A percentile compares a stretch with the other conserved stretches of the same genome.
phyloP scores from a whole-genome alignment of 2,329 filamentous ascomycete genomes.

The Pseudocercospora eumusae region DNA sequence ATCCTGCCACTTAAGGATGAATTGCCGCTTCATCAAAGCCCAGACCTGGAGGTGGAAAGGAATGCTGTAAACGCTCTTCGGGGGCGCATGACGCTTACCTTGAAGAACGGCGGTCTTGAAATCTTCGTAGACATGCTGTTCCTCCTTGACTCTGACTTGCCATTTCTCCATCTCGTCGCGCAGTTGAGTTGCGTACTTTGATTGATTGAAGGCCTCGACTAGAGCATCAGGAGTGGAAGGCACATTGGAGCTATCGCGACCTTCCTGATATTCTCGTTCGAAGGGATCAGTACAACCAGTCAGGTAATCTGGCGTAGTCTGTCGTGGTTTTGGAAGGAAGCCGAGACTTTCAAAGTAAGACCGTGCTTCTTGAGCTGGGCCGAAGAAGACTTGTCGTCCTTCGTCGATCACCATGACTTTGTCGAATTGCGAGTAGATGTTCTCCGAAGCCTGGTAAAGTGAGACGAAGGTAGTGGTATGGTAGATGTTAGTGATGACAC shows the following conservation, averaged over 20 bases:
- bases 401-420: slow-evolving; percentile 81
- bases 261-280: slow-evolving; percentile 73
- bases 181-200: slow-evolving; percentile 58
- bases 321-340: slow-evolving; percentile 71
- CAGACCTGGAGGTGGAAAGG: slow-evolving; percentile 81
- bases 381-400: slow-evolving; percentile 75
- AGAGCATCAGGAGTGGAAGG: slow-evolving; percentile 69
- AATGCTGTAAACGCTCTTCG: slow-evolving; percentile 77
- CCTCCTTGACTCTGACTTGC: slow-evolving; percentile 62
- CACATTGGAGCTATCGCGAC: slow-evolving; percentile 64
- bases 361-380: slow-evolving; percentile 66
- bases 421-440: slow-evolving; percentile 76
- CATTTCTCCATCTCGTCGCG: slow-evolving; percentile 69
- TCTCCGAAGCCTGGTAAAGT: slow-evolving; percentile 82
- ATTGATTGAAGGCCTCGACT: slow-evolving; percentile 69
- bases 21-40: slow-evolving; percentile 81
- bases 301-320: slow-evolving; percentile 79
- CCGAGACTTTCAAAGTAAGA: slow-evolving; percentile 76
- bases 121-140: slow-evolving; percentile 70
- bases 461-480: slow-evolving; percentile 82
- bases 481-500: slow-evolving; percentile 76
- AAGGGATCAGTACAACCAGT: slow-evolving; percentile 83
- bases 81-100: slow-evolving; percentile 72
- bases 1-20: slow-evolving; percentile 82
- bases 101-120: slow-evolving; percentile 74